Conservation (phyloP, 495 filamentous ascomycete genomes). For the Patellaria atrata region DNA sequence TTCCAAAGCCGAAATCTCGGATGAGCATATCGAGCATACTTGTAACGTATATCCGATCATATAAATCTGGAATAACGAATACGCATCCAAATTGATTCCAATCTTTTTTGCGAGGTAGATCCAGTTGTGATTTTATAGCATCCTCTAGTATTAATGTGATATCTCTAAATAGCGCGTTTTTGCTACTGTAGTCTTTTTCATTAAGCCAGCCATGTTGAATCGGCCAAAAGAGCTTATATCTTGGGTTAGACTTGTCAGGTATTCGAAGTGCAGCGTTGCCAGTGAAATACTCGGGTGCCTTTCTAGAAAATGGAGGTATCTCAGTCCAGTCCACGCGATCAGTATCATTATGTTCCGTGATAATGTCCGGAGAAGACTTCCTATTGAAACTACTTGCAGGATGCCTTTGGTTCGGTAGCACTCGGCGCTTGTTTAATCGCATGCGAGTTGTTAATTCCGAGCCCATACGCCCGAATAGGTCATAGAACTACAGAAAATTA, state of each 20-base stretch:
- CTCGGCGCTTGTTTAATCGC: conserved; percentile 81
- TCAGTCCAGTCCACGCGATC: conserved; percentile 93
- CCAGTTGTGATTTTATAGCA: conserved; percentile 68
- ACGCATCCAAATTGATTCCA: conserved; percentile 86
- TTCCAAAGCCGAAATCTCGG: conserved; percentile 73
- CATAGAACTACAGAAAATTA: conserved; percentile 40
- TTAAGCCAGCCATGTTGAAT: conserved; percentile 77
- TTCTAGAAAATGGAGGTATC: conserved; percentile 39
- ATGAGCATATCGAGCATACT: conserved; percentile 68
- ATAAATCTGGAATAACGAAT: conserved; percentile 88
- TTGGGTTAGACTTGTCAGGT: conserved; percentile 74
- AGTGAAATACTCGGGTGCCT: conserved; percentile 57
- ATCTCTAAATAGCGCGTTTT: conserved; percentile 65
- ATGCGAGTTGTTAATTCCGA: conserved; percentile 77
- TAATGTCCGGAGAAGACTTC: conserved; percentile 62
- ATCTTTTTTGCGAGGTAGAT: conserved; percentile 59
- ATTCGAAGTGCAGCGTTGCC: conserved; percentile 73
- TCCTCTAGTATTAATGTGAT: conserved; percentile 76
- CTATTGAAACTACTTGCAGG: conserved; percentile 86
- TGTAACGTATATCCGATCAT: conserved; percentile 86
- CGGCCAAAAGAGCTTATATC: conserved; percentile 87
- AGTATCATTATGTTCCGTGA: conserved; percentile 87
- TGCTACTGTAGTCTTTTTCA: conserved; percentile 69
- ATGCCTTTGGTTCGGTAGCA: conserved; percentile 90
- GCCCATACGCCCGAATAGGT: conserved; percentile 66